phyloP scores from a whole-genome alignment of 2,329 filamentous ascomycete species.

The Diaporthe velutina region DNA sequence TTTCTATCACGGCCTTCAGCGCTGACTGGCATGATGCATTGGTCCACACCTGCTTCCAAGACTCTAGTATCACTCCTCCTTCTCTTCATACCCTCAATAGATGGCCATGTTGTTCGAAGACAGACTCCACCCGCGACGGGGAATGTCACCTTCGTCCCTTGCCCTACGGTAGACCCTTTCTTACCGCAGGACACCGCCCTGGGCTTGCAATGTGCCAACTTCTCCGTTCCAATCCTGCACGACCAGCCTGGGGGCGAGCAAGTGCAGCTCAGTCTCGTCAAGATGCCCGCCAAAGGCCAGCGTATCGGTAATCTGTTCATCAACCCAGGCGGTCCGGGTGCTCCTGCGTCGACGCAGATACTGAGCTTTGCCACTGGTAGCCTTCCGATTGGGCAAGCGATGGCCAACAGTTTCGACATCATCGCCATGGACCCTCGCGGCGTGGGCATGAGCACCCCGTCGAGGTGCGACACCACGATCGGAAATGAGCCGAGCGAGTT shows the following conservation, averaged over 20 bases:
- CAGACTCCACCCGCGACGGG: constrained; percentile 6
- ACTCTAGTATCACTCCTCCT: background rate
- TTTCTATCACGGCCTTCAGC: background rate
- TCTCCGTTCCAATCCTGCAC: constrained; percentile 19
- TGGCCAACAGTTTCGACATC: constrained; percentile 53
- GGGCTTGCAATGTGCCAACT: constrained; percentile 17
- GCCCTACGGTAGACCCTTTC: constrained; percentile 25
- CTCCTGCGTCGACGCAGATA: constrained; percentile 45
- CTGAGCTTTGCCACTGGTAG: constrained; percentile 34
- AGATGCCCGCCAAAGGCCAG: constrained; percentile 31
- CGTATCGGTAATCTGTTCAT: constrained; percentile 53
- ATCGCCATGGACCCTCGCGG: constrained; percentile 59
- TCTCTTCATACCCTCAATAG: background rate
- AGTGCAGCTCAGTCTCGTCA: constrained; percentile 18
- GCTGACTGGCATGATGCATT: background rate
- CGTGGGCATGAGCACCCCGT: constrained; percentile 54
- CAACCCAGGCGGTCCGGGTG: constrained; percentile 57
- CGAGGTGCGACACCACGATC: constrained; percentile 53
- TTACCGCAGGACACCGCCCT: background rate
- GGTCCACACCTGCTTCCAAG: background rate
- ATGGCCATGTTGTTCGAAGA: background rate
- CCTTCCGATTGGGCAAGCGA: constrained; percentile 11
- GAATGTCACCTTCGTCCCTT: constrained; percentile 9
- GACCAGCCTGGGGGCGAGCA: constrained; percentile 30
- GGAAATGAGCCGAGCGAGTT: constrained; percentile 52